phyloP scores from a whole-genome alignment of 257 asterid species.

The Cordia subcordata region DNA sequence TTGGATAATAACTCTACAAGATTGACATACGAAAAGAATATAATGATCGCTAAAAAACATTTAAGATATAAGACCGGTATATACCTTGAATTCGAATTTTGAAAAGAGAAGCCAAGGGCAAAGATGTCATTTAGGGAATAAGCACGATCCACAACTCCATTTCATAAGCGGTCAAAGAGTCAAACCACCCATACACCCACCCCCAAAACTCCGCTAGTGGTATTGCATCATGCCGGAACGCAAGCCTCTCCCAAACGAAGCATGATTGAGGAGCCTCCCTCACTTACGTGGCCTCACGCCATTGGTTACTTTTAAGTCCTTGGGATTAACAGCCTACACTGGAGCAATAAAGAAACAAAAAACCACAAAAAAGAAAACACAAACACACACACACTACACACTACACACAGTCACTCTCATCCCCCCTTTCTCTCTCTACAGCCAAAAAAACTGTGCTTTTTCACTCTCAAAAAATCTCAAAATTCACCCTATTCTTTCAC shows the following conservation, averaged over 20 bases:
- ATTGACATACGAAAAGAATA: too few relatives aligned
- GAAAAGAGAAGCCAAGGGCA: slow-evolving; percentile 17
- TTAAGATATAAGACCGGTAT: too few relatives aligned
- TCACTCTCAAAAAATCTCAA: slow-evolving; percentile 32
- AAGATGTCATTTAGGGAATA: slow-evolving; percentile 11
- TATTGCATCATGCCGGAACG: slow-evolving; percentile 39
- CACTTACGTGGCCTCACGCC: slow-evolving; percentile 15
- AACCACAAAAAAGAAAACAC: slow-evolving; percentile 16
- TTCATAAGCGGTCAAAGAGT: slow-evolving; percentile 34
- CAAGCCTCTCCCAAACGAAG: slow-evolving; percentile 20
- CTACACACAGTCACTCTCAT: slow-evolving; percentile 29
- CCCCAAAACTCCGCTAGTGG: slow-evolving; percentile 25
- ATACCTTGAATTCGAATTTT: too few relatives aligned
- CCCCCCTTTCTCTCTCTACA: slow-evolving; percentile 20
- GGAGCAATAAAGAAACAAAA: slow-evolving; percentile 14
- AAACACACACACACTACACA: slow-evolving; percentile 20
- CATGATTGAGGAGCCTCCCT: slow-evolving; percentile 34
- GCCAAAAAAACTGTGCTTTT: slow-evolving; percentile 29
- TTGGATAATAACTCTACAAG: too few relatives aligned
- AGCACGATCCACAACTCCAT: slow-evolving; percentile 7
- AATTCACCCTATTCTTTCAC: slow-evolving; percentile 33
- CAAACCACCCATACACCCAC: slow-evolving; percentile 27
- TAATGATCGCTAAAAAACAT: neutral
- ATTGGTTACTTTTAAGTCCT: slow-evolving; percentile 32
- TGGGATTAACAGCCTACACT: slow-evolving; percentile 54